phyloP scores from a whole-genome alignment of 163 green algal species.

The Chloromonas sp. region DNA sequence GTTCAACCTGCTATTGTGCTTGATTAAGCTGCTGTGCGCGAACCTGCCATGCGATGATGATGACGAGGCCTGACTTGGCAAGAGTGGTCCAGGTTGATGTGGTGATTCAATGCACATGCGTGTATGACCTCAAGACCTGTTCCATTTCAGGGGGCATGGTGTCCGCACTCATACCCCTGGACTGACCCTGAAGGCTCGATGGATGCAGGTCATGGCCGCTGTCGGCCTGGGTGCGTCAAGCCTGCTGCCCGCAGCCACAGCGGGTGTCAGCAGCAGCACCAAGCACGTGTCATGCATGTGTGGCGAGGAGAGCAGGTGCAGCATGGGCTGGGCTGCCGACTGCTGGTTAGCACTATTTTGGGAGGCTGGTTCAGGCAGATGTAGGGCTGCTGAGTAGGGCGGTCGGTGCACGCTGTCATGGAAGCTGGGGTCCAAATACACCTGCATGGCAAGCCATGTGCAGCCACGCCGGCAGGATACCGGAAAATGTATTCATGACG shows the following conservation, averaged over 20 bases:
- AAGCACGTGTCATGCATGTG: background rate
- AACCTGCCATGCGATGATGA: too few species aligned
- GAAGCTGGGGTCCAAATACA: background rate
- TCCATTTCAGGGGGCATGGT: too few species aligned
- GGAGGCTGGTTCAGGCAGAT: background rate
- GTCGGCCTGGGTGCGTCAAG: background rate
- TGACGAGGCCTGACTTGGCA: too few species aligned
- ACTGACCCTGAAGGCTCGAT: background rate
- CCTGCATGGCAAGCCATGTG: background rate
- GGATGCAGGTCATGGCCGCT: background rate
- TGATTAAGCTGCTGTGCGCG: too few species aligned
- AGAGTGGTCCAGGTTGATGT: too few species aligned
- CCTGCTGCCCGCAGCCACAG: background rate
- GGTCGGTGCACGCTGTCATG: background rate
- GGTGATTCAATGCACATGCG: too few species aligned
- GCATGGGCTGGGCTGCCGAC: background rate
- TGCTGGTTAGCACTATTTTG: background rate
- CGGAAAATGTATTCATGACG: too few species aligned
- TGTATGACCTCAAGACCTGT: too few species aligned
- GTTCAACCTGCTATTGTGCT: too few species aligned
- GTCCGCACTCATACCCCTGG: too few species aligned
- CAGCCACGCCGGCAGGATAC: too few species aligned
- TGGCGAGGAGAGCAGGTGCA: background rate
- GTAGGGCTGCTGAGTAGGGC: background rate
- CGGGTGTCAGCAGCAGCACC: background rate